Evolutionary conservation across 495 filamentous ascomycete genomes (phyloP), one percentile per base, ranked within the genome.

Genomic region (Xylaria scruposa): DNA sequence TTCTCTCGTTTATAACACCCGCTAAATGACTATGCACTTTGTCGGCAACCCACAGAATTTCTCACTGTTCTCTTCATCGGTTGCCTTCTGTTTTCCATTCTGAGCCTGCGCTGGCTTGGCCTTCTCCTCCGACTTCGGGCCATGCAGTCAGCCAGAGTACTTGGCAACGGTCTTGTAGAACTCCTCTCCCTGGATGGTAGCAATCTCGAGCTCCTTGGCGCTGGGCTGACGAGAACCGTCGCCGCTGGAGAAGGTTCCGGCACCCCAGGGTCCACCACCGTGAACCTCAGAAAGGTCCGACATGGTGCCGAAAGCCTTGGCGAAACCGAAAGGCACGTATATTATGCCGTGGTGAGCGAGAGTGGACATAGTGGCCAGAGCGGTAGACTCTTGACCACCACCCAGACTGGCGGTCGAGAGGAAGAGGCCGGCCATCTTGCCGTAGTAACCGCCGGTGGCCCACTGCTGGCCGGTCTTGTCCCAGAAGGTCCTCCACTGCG

Each of bases 401-500:
- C 96, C 96, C 61, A 84, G 85, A 70, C 90, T 90, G 59, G 85
- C 94, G 15, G 93, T 95, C 64, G 90, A 92, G 82, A 99, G 79
- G 88, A 99, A 99, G 60, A 98, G 69, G 80, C 96, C 95, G 62
- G 91, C 96, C 74, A 93, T 92, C 88, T 98, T 99, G 83, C 93
- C 94, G 85, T 89, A 91, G 87, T 88, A 94, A 74, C 87, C 91
- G 71, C 95, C 94, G 21, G 81, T 78, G 47, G 80, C 75, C 91
- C 92, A 94, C 76, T 92, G 91, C 78, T 86, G 83, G 77, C 93
- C 93, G 33, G 92, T 92, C 81, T 87, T 85, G 86, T 97, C 93
- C 91, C 91, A 94, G 88, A 94, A 97, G 54, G 90, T 76, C 59
- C 95, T 98, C 92, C 92, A 98, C 84, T 99, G 96, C 36, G 91